phyloP scores from a whole-genome alignment of 805 yeast genomes.

The Wilhelminamyces savonicus region DNA sequence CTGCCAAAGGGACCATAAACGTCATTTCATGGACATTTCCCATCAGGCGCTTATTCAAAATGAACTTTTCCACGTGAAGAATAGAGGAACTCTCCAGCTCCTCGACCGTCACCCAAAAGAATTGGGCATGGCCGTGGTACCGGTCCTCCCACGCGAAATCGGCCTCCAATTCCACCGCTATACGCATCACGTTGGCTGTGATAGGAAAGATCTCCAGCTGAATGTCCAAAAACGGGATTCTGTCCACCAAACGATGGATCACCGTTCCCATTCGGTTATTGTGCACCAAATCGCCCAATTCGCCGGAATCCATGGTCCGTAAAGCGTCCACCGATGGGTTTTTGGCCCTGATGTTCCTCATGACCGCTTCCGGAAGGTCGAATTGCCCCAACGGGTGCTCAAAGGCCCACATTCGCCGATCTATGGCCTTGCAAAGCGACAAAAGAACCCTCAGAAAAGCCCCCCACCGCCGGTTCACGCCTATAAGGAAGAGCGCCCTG shows the following conservation, averaged over 20 bases:
- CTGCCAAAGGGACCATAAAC: slow-evolving; percentile 85
- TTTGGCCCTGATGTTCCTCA: slow-evolving; percentile 55
- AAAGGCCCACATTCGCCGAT: slow-evolving; percentile 79
- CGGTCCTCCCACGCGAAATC: slow-evolving; percentile 83
- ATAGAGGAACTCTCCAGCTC: slow-evolving; percentile 70
- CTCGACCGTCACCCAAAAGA: slow-evolving; percentile 91
- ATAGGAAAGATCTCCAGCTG: slow-evolving; percentile 85
- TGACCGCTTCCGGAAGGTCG: slow-evolving; percentile 63
- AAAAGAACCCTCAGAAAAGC: slow-evolving; percentile 65
- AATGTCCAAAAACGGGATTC: slow-evolving; percentile 71
- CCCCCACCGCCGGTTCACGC: slow-evolving; percentile 91
- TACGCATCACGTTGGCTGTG: slow-evolving; percentile 77
- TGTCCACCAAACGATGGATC: slow-evolving; percentile 52
- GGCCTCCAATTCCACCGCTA: slow-evolving; percentile 63
- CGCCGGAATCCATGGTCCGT: slow-evolving; percentile 66
- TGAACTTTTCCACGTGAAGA: slow-evolving; percentile 76
- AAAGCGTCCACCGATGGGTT: slow-evolving; percentile 66
- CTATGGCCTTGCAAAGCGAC: slow-evolving; percentile 80
- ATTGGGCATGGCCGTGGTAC: slow-evolving; percentile 76
- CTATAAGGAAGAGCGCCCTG: slow-evolving; percentile 82
- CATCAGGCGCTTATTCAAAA: slow-evolving; percentile 55
- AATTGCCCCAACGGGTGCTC: slow-evolving; percentile 89
- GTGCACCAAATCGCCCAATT: slow-evolving; percentile 86
- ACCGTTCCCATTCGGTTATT: slow-evolving; percentile 67
- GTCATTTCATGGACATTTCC: slow-evolving; percentile 64